Evolutionary conservation across 768 basidiomycete genomes (phyloP), one percentile per base, ranked within the genome.

Genomic region (Tricholoma hemisulphureum): DNA sequence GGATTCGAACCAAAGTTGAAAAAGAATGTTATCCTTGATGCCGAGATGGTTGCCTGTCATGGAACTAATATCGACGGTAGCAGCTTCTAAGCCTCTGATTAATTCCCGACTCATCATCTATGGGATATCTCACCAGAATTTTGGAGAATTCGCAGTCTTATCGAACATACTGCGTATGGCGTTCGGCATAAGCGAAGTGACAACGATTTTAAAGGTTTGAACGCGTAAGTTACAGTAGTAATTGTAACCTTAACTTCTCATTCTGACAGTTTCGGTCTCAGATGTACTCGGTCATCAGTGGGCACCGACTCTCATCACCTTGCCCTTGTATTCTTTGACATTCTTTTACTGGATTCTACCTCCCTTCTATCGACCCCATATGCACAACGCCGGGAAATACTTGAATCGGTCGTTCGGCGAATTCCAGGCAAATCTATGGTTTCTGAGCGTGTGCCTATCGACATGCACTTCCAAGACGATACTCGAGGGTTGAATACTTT

Each of bases 41-140:
- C 93, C 2, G 95, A 98, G 71, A 92, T 96, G 86, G 88, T 96
- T 5, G 88, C 91, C 0, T 96, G 83, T 68, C 81, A 88, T 34
- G 88, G 86, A 24, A 70, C 75, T 9, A 66, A 75, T 23, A 83
- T 96, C 51, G 93, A 93, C 63, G 93, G 93, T 86, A 72, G 67
- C 75, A 61, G 56, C 50, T 29, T 10, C 53, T 18, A 20, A 18
- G 10, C 16, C 23, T 53, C 32, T 20, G n/a, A 45, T 45, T 23
- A 14, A 45, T 24, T 10, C 39, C 6, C 26, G 21, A 14, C 32
- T 23, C 46, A 10, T 48, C 14, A 46, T 6, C 6, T n/a, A n/a
- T n/a, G n/a, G n/a, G n/a, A 34, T 13, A 29, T 34, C 8, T 29
- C 14, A n/a, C 16, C 59, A 91, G 90, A 91, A 68, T 92, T 91